phyloP scores from a whole-genome alignment of 208 protist genomes.

The Trichomonas tenax region DNA sequence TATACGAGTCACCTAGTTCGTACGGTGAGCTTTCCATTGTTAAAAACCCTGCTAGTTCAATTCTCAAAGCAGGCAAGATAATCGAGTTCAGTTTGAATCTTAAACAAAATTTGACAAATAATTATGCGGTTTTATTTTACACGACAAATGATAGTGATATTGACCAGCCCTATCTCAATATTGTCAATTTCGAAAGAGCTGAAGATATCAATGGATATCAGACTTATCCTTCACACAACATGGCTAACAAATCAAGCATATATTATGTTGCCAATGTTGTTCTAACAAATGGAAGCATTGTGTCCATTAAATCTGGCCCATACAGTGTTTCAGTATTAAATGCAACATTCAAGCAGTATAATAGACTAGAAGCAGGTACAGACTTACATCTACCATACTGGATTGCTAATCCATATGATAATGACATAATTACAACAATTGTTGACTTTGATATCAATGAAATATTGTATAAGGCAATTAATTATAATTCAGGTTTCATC shows the following conservation, averaged over 20 bases:
- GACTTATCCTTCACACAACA: neutral
- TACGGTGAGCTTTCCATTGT: neutral
- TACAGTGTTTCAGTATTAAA: neutral
- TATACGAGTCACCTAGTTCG: neutral
- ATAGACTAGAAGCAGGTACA: neutral
- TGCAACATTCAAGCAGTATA: neutral
- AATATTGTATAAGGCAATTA: neutral
- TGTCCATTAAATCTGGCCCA: neutral
- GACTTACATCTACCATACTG: neutral
- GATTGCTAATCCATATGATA: neutral
- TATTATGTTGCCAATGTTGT: neutral
- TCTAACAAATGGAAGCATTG: neutral
- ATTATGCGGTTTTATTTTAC: neutral
- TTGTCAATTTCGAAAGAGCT: neutral
- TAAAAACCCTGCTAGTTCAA: neutral
- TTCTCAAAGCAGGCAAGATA: neutral
- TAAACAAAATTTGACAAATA: neutral
- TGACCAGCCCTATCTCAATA: neutral
- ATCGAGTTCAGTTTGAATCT: neutral
- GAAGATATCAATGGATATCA: neutral
- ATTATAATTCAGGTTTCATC: neutral
- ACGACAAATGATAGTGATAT: neutral
- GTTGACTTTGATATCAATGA: neutral
- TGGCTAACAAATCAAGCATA: neutral
- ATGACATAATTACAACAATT: neutral